Conservation (phyloP, 2,329 filamentous ascomycete species). For the Sporothrix phasma region DNA sequence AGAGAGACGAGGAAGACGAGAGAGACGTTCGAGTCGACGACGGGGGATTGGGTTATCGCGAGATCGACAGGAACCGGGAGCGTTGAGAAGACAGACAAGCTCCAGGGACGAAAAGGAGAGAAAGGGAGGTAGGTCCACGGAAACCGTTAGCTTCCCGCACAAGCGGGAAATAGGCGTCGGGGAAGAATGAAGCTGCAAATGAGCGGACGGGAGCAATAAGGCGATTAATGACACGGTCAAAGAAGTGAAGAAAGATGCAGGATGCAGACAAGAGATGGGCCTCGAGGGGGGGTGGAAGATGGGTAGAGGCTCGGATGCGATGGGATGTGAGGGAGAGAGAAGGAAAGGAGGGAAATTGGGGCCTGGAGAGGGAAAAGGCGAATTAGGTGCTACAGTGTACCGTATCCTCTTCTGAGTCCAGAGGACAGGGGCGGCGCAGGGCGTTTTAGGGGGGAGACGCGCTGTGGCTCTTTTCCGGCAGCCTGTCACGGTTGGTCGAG, state of each 20-base stretch:
- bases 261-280: neutral
- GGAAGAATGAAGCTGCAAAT: neutral
- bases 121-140: neutral
- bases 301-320: constrained; percentile 12
- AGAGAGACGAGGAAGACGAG: too few relatives aligned
- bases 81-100: neutral
- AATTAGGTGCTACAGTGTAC: constrained; percentile 18
- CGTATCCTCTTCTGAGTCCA: constrained; percentile 17
- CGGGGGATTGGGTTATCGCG: neutral
- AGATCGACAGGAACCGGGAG: neutral
- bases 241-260: constrained; percentile 9
- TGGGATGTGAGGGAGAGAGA: constrained; percentile 10
- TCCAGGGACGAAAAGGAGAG: neutral
- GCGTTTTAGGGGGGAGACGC: constrained; percentile 10
- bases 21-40: neutral
- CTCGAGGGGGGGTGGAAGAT: constrained; percentile 4
- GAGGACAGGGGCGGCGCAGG: constrained; percentile 6
- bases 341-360: constrained; percentile 11
- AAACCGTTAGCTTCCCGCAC: constrained; percentile 12
- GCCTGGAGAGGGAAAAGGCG: constrained; percentile 4
- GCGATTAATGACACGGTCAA: constrained; percentile 16
- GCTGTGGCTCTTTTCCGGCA: constrained; percentile 7
- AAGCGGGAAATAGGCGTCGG: constrained; percentile 12
- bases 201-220: neutral
- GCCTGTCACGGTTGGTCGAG: neutral